These are phyloP conservation scores for Dendrobium chrysotoxum DNA, from an alignment of 106 monocot genomes.

Conservation along the genomic window DNA sequence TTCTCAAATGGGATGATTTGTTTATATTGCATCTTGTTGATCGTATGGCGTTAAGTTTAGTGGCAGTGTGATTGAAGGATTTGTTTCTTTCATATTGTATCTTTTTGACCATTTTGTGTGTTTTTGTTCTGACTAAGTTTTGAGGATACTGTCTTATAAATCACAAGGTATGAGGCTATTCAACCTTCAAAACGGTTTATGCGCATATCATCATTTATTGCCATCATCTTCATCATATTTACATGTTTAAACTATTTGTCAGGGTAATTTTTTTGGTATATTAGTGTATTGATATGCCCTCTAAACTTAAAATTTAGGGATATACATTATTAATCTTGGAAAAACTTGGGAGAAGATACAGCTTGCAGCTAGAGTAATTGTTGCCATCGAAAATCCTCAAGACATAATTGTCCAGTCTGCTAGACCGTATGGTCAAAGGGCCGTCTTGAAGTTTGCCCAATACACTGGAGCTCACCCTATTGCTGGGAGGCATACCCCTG, in stretches of 20 bases:
- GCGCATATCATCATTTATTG: no score
- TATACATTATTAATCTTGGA: slow-evolving; percentile 51
- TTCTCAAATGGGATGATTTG: not conserved
- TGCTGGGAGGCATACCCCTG: slow-evolving; percentile 36
- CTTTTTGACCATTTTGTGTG: no score
- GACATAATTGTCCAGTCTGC: slow-evolving; percentile 60
- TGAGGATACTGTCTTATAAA: no score
- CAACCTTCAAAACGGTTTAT: no score
- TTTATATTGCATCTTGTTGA: not conserved
- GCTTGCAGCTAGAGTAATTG: slow-evolving; percentile 55
- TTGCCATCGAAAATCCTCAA: slow-evolving; percentile 59
- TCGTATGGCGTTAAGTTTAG: not conserved
- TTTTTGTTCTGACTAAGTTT: no score
- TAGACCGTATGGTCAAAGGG: slow-evolving; percentile 41
- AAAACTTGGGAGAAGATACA: slow-evolving; percentile 62
- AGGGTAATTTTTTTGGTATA: no score
- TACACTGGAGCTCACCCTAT: slow-evolving; percentile 63
- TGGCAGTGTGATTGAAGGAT: not conserved
- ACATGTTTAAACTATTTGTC: no score
- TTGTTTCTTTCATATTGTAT: not conserved
- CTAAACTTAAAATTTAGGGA: slow-evolving; percentile 17
- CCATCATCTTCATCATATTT: no score
- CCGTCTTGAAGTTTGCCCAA: slow-evolving; percentile 64
- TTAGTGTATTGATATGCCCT: no score
- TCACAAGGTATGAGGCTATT: no score